phyloP scores from a whole-genome alignment of 768 basidiomycete genomes.

The Rhodotorula paludigena region DNA sequence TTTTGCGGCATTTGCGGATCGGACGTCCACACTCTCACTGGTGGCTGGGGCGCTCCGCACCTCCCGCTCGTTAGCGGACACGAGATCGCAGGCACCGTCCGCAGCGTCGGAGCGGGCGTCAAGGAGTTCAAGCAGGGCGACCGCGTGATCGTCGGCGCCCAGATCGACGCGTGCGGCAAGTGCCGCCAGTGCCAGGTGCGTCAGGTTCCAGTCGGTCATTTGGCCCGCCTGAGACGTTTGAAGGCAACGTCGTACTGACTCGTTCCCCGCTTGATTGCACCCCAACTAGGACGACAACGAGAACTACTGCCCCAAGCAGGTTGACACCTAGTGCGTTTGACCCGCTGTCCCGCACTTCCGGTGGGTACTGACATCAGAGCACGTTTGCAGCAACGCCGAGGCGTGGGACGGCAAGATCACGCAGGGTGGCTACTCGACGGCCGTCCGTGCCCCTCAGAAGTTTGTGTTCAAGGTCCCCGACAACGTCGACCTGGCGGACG shows the following conservation, averaged over 20 bases:
- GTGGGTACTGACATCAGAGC: too few species aligned
- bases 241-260: too few species aligned
- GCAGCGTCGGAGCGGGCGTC: constrained; percentile 47
- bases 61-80: constrained; percentile 37
- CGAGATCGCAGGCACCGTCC: constrained; percentile 40
- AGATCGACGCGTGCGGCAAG: constrained; percentile 41
- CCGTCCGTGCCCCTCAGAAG: constrained; percentile 43
- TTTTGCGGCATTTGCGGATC: not conserved
- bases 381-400: constrained; percentile 32
- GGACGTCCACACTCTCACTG: constrained; percentile 42
- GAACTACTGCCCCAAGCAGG: constrained; percentile 36
- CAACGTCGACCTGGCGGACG: constrained; percentile 43
- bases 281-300: constrained; percentile 35
- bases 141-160: constrained; percentile 47
- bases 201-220: too few species aligned
- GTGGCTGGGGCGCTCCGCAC: constrained; percentile 38
- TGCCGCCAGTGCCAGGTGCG: constrained; percentile 34
- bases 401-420: constrained; percentile 24
- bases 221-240: not conserved
- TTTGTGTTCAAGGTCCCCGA: constrained; percentile 49
- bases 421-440: constrained; percentile 47
- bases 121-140: constrained; percentile 47
- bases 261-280: too few species aligned
- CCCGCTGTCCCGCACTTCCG: too few species aligned
- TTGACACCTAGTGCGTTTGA: constrained; percentile 41